Conservation (phyloP, 2,329 filamentous ascomycete species). For the Ophiosphaerella narmari region DNA sequence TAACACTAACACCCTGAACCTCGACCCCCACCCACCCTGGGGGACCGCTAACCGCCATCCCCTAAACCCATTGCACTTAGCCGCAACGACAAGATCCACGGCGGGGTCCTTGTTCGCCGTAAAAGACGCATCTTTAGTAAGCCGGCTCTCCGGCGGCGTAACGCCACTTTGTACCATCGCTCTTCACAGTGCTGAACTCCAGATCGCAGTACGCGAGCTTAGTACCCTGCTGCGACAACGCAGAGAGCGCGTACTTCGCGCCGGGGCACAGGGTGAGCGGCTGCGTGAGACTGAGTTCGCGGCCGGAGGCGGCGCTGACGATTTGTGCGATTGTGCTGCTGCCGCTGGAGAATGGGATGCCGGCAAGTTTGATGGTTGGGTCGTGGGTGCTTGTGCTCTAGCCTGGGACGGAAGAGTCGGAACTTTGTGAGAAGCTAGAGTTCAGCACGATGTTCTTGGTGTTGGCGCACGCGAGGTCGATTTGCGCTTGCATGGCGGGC, state of each 20-base stretch:
- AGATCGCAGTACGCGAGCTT: conserved; percentile 22
- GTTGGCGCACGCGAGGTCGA: conserved; percentile 31
- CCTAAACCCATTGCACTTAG: conserved; percentile 25
- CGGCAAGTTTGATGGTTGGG: conserved; percentile 21
- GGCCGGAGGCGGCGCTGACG: conserved; percentile 24
- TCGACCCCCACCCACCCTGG: conserved; percentile 15
- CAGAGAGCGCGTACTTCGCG: conserved; percentile 22
- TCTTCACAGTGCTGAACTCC: conserved; percentile 19
- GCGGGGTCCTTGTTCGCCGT: conserved; percentile 28
- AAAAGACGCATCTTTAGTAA: conserved; percentile 15
- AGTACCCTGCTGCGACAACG: conserved; percentile 18
- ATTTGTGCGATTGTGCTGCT: conserved; percentile 27
- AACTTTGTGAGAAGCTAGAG: conserved; percentile 25
- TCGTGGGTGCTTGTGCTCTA: conserved; percentile 27
- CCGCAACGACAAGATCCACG: conserved; percentile 22
- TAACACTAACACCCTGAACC: conserved; percentile 9
- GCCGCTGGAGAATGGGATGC: conserved; percentile 1
- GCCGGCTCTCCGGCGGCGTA: conserved; percentile 20
- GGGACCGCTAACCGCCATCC: conserved; percentile 17
- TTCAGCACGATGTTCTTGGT: conserved; percentile 32
- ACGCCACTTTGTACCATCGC: conserved; percentile 7
- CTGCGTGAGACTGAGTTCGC: conserved; percentile 25
- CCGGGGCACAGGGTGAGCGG: conserved; percentile 35
- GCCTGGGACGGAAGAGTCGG: conserved; percentile 16
- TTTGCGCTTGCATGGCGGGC: conserved; percentile 29